These are phyloP conservation scores for Leishmania martiniquensis DNA, from an alignment of 208 protist species.

Conservation along the genomic window DNA sequence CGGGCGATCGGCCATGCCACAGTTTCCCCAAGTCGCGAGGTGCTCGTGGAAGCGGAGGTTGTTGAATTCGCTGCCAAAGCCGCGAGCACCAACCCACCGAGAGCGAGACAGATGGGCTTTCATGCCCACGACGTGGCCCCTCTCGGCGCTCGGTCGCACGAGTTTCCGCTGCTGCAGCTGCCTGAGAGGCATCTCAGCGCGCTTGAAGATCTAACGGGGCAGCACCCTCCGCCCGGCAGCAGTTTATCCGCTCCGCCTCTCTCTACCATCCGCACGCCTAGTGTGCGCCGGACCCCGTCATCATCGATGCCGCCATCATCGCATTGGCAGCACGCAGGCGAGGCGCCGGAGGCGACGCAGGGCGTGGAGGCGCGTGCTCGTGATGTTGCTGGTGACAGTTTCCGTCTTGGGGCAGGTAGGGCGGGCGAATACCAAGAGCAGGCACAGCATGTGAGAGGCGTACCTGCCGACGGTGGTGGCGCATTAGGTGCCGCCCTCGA, in stretches of 20 bases:
- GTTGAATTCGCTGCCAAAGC: neutral
- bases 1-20: neutral
- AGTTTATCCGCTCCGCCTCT: neutral
- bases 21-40: neutral
- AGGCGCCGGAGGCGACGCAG: neutral
- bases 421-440: neutral
- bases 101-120: neutral
- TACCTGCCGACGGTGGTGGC: too few species aligned
- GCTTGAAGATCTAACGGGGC: neutral
- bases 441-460: neutral
- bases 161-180: neutral
- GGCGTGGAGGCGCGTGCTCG: neutral
- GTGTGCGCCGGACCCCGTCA: slow-evolving; percentile 14
- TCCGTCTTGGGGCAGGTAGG: neutral
- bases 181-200: neutral
- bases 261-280: slow-evolving; percentile 19
- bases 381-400: too few species aligned
- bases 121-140: neutral
- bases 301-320: slow-evolving; percentile 14
- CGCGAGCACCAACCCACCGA: neutral
- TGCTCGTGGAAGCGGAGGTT: neutral
- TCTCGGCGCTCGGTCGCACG: neutral
- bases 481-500: neutral
- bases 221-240: neutral
- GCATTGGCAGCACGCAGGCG: neutral